Evolutionary conservation across 192 early-diverging fungal genomes (phyloP), one percentile per base, ranked within the genome.

Genomic region (Haplosporangium gracile): DNA sequence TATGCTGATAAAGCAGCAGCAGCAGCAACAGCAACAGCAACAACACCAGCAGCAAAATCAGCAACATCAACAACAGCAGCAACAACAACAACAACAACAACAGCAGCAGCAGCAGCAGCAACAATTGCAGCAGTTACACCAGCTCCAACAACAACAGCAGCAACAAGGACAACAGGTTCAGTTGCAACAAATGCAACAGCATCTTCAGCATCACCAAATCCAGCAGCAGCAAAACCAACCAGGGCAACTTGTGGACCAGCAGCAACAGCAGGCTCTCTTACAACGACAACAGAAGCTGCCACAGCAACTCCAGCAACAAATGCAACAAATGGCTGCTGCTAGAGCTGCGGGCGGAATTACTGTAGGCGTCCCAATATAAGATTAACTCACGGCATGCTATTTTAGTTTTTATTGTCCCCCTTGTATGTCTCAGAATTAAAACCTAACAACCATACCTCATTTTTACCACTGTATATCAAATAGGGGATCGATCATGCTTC

Each of bases 31-130:
- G 40, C 76, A 77, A 34, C 82, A 73, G 43, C 51, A 39, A 11
- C 75, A 77, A 20, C 70, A 72, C 53, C 76, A 78, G 40, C 76
- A 65, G 53, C 69, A 77, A 6, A 70, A 73, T 8, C 76, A 77
- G 16, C 32, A 47, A 0, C 70, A 63, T 9, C 74, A 65, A 36
- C 69, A 76, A 7, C 81, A 82, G 20, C 70, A 72, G 24, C 81
- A 82, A 13, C 76, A 83, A 16, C 53, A 45, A 3, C 82, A 79
- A 39, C 82, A 72, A 18, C 82, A 74, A 29, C 76, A 68, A 43
- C 82, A 76, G 24, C 82, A 68, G 29, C 68, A 76, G 39, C 77
- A 78, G 24, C 72, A 38, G 6, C 82, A 84, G 20, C 81, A 77
- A 26, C 72, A 60, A 47, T n/a, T 76, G 10, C 69, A 36, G 24